Evolutionary conservation across 805 yeast species (phyloP).

Genomic region (Lipomyces anomalus): DNA sequence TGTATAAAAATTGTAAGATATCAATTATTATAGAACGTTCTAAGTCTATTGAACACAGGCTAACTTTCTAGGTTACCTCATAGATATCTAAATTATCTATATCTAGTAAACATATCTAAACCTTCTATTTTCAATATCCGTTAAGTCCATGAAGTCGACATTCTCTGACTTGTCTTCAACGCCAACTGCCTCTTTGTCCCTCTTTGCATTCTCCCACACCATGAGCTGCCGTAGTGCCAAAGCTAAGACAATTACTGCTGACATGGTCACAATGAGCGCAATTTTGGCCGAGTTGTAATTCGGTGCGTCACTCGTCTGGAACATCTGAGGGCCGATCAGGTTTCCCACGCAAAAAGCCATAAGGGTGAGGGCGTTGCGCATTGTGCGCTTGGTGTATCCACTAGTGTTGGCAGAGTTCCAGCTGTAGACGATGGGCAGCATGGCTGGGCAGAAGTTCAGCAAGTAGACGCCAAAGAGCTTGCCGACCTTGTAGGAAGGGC

Average conservation of each 20-base stretch:
- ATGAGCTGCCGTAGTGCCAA: slow-evolving; percentile 30
- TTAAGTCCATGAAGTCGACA: slow-evolving; percentile 46
- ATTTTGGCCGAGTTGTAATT: slow-evolving; percentile 54
- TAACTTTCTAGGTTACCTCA: too few species aligned
- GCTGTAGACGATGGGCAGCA: slow-evolving; percentile 8
- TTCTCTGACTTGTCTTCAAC: slow-evolving; percentile 32
- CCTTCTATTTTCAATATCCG: slow-evolving; percentile 49
- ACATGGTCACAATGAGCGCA: slow-evolving; percentile 47
- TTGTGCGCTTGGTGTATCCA: slow-evolving; percentile 68
- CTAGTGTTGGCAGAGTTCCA: slow-evolving; percentile 44
- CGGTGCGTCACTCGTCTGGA: slow-evolving; percentile 48
- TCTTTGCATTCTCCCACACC: slow-evolving; percentile 43
- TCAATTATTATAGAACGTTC: too few species aligned
- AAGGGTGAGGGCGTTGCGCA: slow-evolving; percentile 52
- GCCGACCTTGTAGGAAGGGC: slow-evolving; percentile 5
- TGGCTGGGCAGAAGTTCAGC: slow-evolving; percentile 13
- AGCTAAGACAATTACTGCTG: slow-evolving; percentile 40
- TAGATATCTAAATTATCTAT: too few species aligned
- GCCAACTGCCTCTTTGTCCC: slow-evolving; percentile 41
- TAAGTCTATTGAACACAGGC: too few species aligned
- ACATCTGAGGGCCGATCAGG: slow-evolving; percentile 61
- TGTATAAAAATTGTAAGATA: too few species aligned
- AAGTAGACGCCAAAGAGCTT: slow-evolving; percentile 13
- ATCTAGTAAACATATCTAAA: too few species aligned
- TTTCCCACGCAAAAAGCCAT: slow-evolving; percentile 65